A percentile compares a stretch with the other conserved stretches of the same genome.
These are phyloP conservation scores for Lepidium didymum DNA, from an alignment of 345 rosid genomes.

Conservation along the genomic window DNA sequence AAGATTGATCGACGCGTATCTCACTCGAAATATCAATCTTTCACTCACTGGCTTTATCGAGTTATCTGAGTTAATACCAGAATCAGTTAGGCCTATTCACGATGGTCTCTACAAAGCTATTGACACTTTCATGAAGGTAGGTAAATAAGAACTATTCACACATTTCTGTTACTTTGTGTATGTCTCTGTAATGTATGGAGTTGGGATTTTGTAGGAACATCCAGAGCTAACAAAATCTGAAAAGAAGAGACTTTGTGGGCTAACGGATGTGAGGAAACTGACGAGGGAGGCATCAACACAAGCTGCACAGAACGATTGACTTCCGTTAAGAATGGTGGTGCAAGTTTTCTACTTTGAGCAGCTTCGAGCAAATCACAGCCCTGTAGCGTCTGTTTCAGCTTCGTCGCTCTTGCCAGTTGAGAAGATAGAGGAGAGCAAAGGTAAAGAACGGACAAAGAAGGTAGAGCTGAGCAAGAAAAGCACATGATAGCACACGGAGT, in stretches of 20 bases:
- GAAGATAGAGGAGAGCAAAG: conserved; percentile 37
- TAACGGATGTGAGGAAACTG: conserved; percentile 79
- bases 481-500: conserved; percentile 51
- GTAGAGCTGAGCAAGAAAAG: conserved; percentile 49
- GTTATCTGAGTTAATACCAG: conserved; percentile 52
- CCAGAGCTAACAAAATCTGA: conserved; percentile 57
- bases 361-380: conserved; percentile 51
- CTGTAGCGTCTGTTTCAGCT: conserved; percentile 28
- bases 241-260: conserved; percentile 60
- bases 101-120: conserved; percentile 83
- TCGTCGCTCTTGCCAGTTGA: conserved; percentile 34
- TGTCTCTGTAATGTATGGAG: background rate
- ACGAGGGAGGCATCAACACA: conserved; percentile 66
- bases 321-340: conserved; percentile 79
- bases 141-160: background rate
- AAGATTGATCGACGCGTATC: conserved; percentile 62
- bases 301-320: conserved; percentile 84
- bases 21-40: conserved; percentile 41
- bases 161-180: too few species aligned
- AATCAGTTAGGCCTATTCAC: conserved; percentile 63
- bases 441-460: conserved; percentile 30
- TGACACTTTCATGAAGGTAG: conserved; percentile 64
- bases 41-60: conserved; percentile 43
- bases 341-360: conserved; percentile 93
- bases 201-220: conserved; percentile 51